phyloP scores from a whole-genome alignment of 2,329 filamentous ascomycete species.

The Epichloe sylvatica region DNA sequence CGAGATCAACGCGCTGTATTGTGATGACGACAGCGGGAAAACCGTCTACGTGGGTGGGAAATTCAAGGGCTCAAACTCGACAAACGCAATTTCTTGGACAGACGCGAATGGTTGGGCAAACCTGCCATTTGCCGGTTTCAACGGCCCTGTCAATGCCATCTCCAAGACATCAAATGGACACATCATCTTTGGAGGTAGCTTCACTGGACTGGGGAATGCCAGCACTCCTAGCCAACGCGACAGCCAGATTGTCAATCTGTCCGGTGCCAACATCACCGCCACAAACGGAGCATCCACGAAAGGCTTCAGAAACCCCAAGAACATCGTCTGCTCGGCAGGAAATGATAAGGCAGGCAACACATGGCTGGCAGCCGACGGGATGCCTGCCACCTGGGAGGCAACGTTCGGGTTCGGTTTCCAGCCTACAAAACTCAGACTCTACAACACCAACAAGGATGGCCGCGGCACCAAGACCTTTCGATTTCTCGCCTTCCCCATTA shows the following conservation, averaged over 20 bases:
- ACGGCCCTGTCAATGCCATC: constrained; percentile 81
- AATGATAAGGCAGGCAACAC: constrained; percentile 59
- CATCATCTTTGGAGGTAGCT: constrained; percentile 83
- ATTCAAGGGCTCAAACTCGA: constrained; percentile 67
- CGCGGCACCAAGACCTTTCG: constrained; percentile 81
- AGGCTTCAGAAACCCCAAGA: constrained; percentile 62
- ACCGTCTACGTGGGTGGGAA: constrained; percentile 86
- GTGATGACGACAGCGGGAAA: constrained; percentile 57
- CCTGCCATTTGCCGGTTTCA: constrained; percentile 85
- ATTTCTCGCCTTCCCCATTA: constrained; percentile 70
- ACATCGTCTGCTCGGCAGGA: constrained; percentile 63
- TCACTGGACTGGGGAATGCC: constrained; percentile 75
- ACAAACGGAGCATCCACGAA: constrained; percentile 44
- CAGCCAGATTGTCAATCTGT: constrained; percentile 71
- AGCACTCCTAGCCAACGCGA: constrained; percentile 53
- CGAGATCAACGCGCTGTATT: constrained; percentile 67
- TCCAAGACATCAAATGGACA: constrained; percentile 65
- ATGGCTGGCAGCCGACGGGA: constrained; percentile 63
- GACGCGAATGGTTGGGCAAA: constrained; percentile 56
- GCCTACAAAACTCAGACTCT: constrained; percentile 74
- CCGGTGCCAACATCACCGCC: constrained; percentile 58
- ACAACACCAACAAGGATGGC: constrained; percentile 74
- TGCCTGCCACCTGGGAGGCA: constrained; percentile 70
- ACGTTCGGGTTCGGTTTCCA: constrained; percentile 70
- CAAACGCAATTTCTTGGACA: constrained; percentile 79